phyloP scores from a whole-genome alignment of 192 early-diverging fungal genomes.

The Podila epigama region DNA sequence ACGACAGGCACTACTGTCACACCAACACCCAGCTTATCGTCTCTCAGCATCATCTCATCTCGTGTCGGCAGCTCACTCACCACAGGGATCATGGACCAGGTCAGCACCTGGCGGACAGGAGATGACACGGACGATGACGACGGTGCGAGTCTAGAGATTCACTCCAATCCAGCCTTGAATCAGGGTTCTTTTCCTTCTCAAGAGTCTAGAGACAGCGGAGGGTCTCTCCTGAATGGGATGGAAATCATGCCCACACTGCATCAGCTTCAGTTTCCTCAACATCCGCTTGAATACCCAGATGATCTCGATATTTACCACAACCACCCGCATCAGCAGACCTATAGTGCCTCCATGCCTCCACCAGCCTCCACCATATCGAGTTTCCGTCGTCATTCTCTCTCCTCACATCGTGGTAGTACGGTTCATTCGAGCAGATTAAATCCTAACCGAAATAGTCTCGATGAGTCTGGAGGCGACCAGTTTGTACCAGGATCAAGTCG shows the following conservation, averaged over 20 bases:
- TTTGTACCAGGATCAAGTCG: slow-evolving; percentile 31
- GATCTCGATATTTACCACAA: slow-evolving; percentile 1
- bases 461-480: slow-evolving; percentile 32
- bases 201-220: slow-evolving; percentile 26
- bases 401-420: slow-evolving; percentile 26
- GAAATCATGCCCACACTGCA: slow-evolving; percentile 43
- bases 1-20: slow-evolving; percentile 34
- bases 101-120: slow-evolving; percentile 47
- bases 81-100: slow-evolving; percentile 47
- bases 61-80: slow-evolving; percentile 35
- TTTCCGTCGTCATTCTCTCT: slow-evolving; percentile 31
- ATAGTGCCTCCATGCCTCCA: slow-evolving; percentile 39
- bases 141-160: slow-evolving; percentile 40
- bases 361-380: slow-evolving; percentile 33
- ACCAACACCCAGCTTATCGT: slow-evolving; percentile 33
- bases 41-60: slow-evolving; percentile 46
- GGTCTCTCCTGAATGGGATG: slow-evolving; percentile 38
- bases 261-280: slow-evolving; percentile 45
- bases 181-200: slow-evolving; percentile 27
- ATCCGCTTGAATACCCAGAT: slow-evolving; percentile 28
- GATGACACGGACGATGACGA: slow-evolving; percentile 44
- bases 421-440: neutral
- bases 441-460: slow-evolving; percentile 18
- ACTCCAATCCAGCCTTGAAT: slow-evolving; percentile 37
- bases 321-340: neutral